A percentile compares a stretch with the other conserved stretches of the same genome.
Evolutionary conservation across 2,329 filamentous ascomycete species (phyloP).

Genomic region (Tolypocladium tropicale): DNA sequence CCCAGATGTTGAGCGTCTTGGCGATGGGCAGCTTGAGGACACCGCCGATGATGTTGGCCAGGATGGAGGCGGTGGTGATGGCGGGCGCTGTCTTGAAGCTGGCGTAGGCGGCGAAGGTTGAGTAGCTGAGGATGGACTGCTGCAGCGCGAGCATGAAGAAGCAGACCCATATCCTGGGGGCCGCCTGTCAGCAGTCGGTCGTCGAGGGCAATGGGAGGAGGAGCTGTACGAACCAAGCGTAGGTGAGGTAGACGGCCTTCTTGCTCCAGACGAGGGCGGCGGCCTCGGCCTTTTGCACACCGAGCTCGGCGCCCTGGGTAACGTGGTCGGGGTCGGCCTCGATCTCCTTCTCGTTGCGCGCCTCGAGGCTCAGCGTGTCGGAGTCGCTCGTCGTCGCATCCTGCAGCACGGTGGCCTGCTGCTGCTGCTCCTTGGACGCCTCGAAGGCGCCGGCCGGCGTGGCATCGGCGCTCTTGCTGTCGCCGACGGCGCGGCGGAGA

Average conservation of each 20-base stretch:
- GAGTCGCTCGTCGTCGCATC: neutral
- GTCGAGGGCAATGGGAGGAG: neutral
- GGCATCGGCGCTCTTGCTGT: neutral
- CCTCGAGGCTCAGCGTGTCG: neutral
- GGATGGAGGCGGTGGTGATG: constrained; percentile 37
- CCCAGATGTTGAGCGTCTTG: constrained; percentile 55
- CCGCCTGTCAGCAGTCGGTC: neutral
- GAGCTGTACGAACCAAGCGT: constrained; percentile 6
- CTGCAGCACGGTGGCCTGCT: neutral
- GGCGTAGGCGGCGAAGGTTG: constrained; percentile 33
- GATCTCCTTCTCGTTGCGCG: neutral
- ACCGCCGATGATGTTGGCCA: constrained; percentile 42
- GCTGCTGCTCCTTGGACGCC: neutral
- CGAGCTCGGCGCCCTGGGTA: constrained; percentile 15
- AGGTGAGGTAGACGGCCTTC: constrained; percentile 25
- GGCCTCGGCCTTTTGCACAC: constrained; percentile 29
- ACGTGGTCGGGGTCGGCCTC: neutral
- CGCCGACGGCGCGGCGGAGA: neutral
- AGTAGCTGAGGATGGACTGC: constrained; percentile 24
- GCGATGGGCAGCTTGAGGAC: constrained; percentile 52
- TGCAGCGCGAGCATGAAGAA: constrained; percentile 37
- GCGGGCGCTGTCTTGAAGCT: constrained; percentile 41
- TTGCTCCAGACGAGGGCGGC: constrained; percentile 28
- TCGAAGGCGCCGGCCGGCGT: neutral
- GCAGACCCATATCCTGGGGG: constrained; percentile 31